Base-by-base conservation (phyloP, 2,329 filamentous ascomycete species). In the Balansia obtecta region DNA sequence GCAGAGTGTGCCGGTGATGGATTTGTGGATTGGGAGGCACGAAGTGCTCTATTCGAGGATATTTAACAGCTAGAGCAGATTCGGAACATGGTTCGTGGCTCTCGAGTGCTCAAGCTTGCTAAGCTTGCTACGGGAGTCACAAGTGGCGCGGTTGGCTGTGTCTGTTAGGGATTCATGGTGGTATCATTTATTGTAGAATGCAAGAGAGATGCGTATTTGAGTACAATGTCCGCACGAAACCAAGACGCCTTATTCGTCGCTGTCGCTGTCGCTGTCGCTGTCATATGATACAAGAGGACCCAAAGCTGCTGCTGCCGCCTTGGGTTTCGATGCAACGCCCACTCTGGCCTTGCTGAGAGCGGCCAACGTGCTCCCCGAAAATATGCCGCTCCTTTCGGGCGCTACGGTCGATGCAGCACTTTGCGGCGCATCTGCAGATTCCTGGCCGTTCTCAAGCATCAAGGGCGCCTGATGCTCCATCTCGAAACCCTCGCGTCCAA, bases 201-300 rank as follows among this genome's bases (percentile, higher is more conserved):
- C 55, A 59, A 7, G 27, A 27, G 7, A 27, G 27, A 27, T 27
- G 8, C 7, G 27, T 27, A 27, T 27, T 27, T 27, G 8, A 46
- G 38, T 40, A 47, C 32, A 37, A 22, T 45, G 18, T n/a, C 56
- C 55, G 33, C 20, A n/a, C 6, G 15, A 18, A 15, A 43, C n/a
- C 15, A 11, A 39, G 15, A 39, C 40, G 38, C 53, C 64, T 60
- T 66, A 69, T 61, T 74, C 69, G 50, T 95, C 90, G 63, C 89
- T 86, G 67, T 95, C 89, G 65, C 88, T 96, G 50, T 95, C 90
- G 63, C 89, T 86, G 67, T 95, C 89, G 65, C 88, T 96, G 50
- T 83, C 89, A 61, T 98, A 98, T 27, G 78, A 86, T 18, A 96
- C 93, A 56, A 97, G 69, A 7, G 88, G 86, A 1, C 87, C 88